These are phyloP conservation scores for Saccharomycopsis sp. DNA, from an alignment of 805 yeast species.

Conservation along the genomic window DNA sequence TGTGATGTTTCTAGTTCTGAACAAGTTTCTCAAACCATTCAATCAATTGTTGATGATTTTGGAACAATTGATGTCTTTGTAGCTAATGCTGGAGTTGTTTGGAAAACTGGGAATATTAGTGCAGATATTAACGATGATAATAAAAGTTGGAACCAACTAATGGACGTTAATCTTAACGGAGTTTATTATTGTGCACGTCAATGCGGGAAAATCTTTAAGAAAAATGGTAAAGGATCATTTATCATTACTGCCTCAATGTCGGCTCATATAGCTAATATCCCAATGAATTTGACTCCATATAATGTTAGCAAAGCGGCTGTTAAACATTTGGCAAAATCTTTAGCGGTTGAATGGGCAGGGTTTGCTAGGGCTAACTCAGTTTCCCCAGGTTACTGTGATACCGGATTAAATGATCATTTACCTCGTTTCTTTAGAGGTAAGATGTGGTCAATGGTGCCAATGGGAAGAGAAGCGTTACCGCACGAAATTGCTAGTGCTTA, in stretches of 20 bases:
- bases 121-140: constrained; percentile 36
- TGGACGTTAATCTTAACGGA: constrained; percentile 69
- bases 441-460: constrained; percentile 28
- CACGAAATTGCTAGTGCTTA: constrained; percentile 41
- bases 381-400: constrained; percentile 40
- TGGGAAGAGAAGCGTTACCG: constrained; percentile 38
- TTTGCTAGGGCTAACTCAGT: constrained; percentile 44
- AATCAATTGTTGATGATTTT: constrained; percentile 49
- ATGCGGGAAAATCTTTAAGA: constrained; percentile 59
- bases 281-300: constrained; percentile 60
- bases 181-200: constrained; percentile 71
- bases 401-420: constrained; percentile 29
- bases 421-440: constrained; percentile 21
- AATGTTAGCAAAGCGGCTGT: constrained; percentile 55
- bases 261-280: constrained; percentile 77
- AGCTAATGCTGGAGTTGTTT: constrained; percentile 83
- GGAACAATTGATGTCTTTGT: constrained; percentile 76
- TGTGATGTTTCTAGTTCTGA: constrained; percentile 41
- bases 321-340: constrained; percentile 60
- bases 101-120: constrained; percentile 56
- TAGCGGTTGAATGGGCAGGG: constrained; percentile 83
- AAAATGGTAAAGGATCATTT: constrained; percentile 63
- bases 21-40: constrained; percentile 37
- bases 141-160: constrained; percentile 49
- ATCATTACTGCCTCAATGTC: constrained; percentile 85